Evolutionary conservation across 176 grass and related monocot genomes (phyloP).

Genomic region (Zizania latifolia): DNA sequence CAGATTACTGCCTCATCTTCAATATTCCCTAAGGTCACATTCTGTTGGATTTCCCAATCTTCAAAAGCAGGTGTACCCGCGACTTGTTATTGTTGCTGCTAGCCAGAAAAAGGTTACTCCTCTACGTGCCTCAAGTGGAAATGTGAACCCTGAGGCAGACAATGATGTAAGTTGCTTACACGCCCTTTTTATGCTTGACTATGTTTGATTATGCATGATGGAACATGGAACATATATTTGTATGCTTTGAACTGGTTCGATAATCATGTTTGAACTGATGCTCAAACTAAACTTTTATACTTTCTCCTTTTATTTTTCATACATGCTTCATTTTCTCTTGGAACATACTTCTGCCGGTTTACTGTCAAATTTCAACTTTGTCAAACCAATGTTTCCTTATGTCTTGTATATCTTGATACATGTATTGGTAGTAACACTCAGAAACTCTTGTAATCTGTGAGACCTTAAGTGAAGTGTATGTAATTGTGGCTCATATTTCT

Average conservation of each 20-base stretch:
- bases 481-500: neutral
- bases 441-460: neutral
- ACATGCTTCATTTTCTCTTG: neutral
- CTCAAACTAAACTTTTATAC: neutral
- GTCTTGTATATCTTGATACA: neutral
- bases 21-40: conserved; percentile 34
- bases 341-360: neutral
- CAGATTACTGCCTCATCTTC: conserved; percentile 9
- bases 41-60: conserved; percentile 30
- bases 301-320: neutral
- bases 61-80: conserved; percentile 34
- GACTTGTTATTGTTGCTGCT: conserved; percentile 33
- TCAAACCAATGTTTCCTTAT: conserved; percentile 15
- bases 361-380: neutral
- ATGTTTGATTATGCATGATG: conserved; percentile 1
- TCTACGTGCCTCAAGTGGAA: conserved; percentile 39
- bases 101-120: conserved; percentile 37
- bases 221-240: neutral
- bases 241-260: neutral
- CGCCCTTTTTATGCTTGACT: conserved; percentile 7
- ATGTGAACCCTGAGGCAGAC: conserved; percentile 22
- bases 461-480: neutral
- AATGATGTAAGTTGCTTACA: conserved; percentile 55
- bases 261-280: conserved; percentile 1
- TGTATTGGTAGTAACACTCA: neutral